Base-by-base conservation (phyloP, 2,329 filamentous ascomycete species). In the Gliomastix tumulicola region DNA sequence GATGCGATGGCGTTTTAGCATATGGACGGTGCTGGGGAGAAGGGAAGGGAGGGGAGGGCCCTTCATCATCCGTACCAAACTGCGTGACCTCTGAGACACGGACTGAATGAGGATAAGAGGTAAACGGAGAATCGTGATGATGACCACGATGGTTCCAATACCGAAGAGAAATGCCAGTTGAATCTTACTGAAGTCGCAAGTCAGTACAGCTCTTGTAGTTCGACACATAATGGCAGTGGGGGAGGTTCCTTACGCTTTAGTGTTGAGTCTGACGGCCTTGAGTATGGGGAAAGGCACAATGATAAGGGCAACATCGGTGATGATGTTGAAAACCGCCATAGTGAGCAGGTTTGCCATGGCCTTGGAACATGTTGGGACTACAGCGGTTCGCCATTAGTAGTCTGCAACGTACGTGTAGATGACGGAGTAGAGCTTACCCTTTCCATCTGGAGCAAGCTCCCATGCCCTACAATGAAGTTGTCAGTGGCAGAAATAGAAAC, bases 201-300 rank as follows among this genome's bases (percentile, higher is more conserved):
- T n/a, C n/a, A n/a, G n/a, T n/a, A n/a, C n/a, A n/a, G n/a, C n/a
- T n/a, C n/a, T n/a, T n/a, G n/a, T n/a, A n/a, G n/a, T n/a, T n/a
- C n/a, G n/a, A n/a, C n/a, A n/a, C n/a, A n/a, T n/a, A n/a, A n/a
- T n/a, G n/a, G n/a, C n/a, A n/a, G n/a, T n/a, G n/a, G n/a, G n/a
- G n/a, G n/a, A n/a, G n/a, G n/a, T n/a, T n/a, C 32, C 46, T 12
- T 25, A 48, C 46, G 38, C 34, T 40, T 41, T 48, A 16, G 34
- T 30, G 13, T 46, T 41, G 19, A 47, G 44, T 12, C 41, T 44
- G 32, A 47, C 39, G 16, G 41, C 38, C 7, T 44, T 43, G 2
- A 56, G 41, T 18, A 56, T 54, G 5, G 53, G 53, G 25, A 55
- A 53, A 0, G 53, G 53, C 1, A 56, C 45, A 6, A 53, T 39